A percentile compares a stretch with the other conserved stretches of the same genome.
Conservation (phyloP, 176 grass and related monocot species). For the Musa beccarii region DNA sequence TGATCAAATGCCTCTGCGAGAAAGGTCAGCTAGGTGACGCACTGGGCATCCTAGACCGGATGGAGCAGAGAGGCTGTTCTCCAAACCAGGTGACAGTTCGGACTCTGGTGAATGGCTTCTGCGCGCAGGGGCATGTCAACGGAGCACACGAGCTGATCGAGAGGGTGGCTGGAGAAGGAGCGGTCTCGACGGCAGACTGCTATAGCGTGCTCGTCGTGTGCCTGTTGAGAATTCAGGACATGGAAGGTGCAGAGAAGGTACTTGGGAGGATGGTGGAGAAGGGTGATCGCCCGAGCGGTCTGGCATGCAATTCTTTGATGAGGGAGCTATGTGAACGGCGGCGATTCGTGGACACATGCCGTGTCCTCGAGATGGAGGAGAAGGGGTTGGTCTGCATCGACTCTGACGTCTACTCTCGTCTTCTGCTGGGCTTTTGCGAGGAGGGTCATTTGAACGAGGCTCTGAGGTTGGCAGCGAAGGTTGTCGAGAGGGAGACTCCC, state of each 20-base stretch:
- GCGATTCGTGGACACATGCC: conserved; percentile 45
- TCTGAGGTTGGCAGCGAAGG: conserved; percentile 27
- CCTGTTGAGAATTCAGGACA: conserved; percentile 31
- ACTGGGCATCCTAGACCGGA: conserved; percentile 50
- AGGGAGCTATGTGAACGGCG: conserved; percentile 37
- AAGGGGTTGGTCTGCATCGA: conserved; percentile 42
- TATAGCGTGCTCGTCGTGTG: conserved; percentile 60
- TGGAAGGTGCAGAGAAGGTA: conserved; percentile 41
- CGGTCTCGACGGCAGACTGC: conserved; percentile 33
- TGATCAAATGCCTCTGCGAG: conserved; percentile 75
- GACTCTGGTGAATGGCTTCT: conserved; percentile 48
- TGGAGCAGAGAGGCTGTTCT: conserved; percentile 43
- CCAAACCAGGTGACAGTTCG: conserved; percentile 50
- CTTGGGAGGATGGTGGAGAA: conserved; percentile 48
- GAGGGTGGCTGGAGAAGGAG: conserved; percentile 34
- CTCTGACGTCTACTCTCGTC: conserved; percentile 37
- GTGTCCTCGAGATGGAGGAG: conserved; percentile 27
- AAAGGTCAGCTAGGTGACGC: conserved; percentile 35
- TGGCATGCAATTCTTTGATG: conserved; percentile 40
- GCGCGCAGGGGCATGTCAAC: conserved; percentile 1
- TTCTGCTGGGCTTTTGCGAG: conserved; percentile 43
- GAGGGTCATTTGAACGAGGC: conserved; percentile 40
- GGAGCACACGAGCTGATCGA: conserved; percentile 36
- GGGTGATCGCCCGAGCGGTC: conserved; percentile 35
- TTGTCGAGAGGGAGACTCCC: conserved; percentile 29